Evolutionary conservation across 176 grass and related monocot genomes (phyloP), one percentile per base, ranked within the genome.

Genomic region (Areca catechu): DNA sequence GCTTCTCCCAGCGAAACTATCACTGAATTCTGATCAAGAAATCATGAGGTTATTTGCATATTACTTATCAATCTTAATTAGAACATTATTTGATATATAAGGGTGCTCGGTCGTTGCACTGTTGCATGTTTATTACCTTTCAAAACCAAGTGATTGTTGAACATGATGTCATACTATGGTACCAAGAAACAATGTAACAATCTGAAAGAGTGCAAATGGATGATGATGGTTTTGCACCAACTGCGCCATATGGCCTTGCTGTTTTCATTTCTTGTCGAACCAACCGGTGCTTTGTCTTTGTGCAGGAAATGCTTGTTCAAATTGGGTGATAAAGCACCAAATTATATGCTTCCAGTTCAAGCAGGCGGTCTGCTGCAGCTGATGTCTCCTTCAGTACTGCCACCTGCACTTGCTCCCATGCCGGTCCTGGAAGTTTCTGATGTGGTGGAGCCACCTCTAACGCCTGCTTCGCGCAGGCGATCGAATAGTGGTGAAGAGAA

Each of bases 251-350:
- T 5, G 22, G 15, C 5, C 24, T 27, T 17, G 14, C 10, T 51
- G 43, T 22, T 51, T 65, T 16, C 49, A 53, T 5, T 76, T 43
- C 62, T 22, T 30, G 18, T 1, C 37, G 57, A 24, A 24, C 15
- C 7, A 22, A 3, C 3, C 4, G 56, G 49, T 4, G 24, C 23
- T 27, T 15, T 18, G 10, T 4, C n/a, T 54, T 43, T 72, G 68
- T 58, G 60, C 77, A 91, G 86, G 55, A 70, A 97, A 78, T 73
- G 71, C 53, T 1, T 97, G 92, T 72, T 59, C 53, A 0, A 52
- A 49, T 7, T 73, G 57, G 83, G 80, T 30, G 69, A 75, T 1
- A 59, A 75, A 29, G 22, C 16, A 20, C 92, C 92, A 6, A 5
- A 0, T 24, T 97, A 88, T 54, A 86, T 85, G 77, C 0, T 0